These are phyloP conservation scores for Leccinum solheimii DNA, from an alignment of 1,284 basidiomycete species.

Conservation along the genomic window DNA sequence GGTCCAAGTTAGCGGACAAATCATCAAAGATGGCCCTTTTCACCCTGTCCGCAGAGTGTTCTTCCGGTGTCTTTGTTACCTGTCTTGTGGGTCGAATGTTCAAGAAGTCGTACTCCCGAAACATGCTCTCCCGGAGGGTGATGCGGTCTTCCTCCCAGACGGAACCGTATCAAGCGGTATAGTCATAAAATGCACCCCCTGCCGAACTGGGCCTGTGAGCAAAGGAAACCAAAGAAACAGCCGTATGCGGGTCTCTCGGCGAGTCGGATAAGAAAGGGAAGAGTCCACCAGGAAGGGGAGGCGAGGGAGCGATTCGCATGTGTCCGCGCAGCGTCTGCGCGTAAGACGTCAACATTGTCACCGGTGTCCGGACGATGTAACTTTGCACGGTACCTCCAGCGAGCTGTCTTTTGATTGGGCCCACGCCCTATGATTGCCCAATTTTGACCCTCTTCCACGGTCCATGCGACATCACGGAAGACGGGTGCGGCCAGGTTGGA, in stretches of 20 bases:
- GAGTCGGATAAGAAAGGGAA: conserved; percentile 64
- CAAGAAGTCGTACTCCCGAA: conserved; percentile 45
- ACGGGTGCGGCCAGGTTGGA: conserved; percentile 45
- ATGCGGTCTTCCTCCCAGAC: conserved; percentile 78
- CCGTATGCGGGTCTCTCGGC: conserved; percentile 46
- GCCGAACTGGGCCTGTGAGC: conserved; percentile 58
- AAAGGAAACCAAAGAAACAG: conserved; percentile 72
- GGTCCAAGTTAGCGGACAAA: conserved; percentile 53
- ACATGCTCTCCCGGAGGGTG: conserved; percentile 73
- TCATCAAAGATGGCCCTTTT: conserved; percentile 45
- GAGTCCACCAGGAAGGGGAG: conserved; percentile 62
- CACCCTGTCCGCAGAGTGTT: conserved; percentile 19
- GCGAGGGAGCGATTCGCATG: conserved; percentile 61
- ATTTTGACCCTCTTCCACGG: conserved; percentile 58
- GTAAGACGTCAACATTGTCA: not conserved
- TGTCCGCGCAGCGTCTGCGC: conserved; percentile 67
- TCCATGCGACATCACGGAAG: conserved; percentile 60
- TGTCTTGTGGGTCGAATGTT: conserved; percentile 31
- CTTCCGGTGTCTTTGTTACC: conserved; percentile 20
- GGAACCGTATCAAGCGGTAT: conserved; percentile 86
- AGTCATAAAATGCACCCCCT: conserved; percentile 85
- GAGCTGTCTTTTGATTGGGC: conserved; percentile 48
- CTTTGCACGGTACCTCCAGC: conserved; percentile 52
- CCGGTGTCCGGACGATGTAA: not conserved
- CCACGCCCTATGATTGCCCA: conserved; percentile 72